Evolutionary conservation across 345 rosid genomes (phyloP), one percentile per base, ranked within the genome.

Genomic region (Euphorbia peplus): DNA sequence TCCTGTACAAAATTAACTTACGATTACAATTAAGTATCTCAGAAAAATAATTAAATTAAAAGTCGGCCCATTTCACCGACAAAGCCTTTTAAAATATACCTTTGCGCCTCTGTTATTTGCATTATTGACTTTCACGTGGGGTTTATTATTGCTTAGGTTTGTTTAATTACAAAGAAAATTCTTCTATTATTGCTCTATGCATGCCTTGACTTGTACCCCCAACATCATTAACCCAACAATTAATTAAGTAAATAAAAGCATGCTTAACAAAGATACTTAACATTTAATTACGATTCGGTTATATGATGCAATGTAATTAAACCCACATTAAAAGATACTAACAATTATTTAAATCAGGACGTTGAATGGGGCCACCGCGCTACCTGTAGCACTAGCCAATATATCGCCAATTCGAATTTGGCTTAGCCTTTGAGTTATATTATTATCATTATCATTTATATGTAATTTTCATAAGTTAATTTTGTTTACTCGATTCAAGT

Each of bases 91-190:
- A 12, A 19, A n/a, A n/a, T n/a, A n/a, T n/a, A n/a, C 58, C 46
- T 5, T 54, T 9, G 13, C 29, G 5, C 37, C 42, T 32, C 30
- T 12, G n/a, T 10, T 59, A 29, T 60, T 4, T 52, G 59, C 75
- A 79, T 79, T 69, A 80, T 81, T 81, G 80, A 51, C 44, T 18
- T 79, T 81, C 87, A 81, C 83, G 72, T 79, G 82, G 77, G 55
- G 60, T 41, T 39, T 53, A 64, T 60, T 56, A 69, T 61, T 60
- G 25, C 60, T 18, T n/a, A 35, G 30, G 8, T 55, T 24, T n/a
- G n/a, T 57, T 18, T 25, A 5, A 4, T 48, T 28, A 9, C 29
- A 3, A 29, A n/a, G 2, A 59, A 39, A 42, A 28, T 60, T 19
- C 57, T 46, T 58, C n/a, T 44, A 69, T 47, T 60, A 50, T 60